Conservation (phyloP, 306 rosid genomes). For the Acacia melanoxylon region DNA sequence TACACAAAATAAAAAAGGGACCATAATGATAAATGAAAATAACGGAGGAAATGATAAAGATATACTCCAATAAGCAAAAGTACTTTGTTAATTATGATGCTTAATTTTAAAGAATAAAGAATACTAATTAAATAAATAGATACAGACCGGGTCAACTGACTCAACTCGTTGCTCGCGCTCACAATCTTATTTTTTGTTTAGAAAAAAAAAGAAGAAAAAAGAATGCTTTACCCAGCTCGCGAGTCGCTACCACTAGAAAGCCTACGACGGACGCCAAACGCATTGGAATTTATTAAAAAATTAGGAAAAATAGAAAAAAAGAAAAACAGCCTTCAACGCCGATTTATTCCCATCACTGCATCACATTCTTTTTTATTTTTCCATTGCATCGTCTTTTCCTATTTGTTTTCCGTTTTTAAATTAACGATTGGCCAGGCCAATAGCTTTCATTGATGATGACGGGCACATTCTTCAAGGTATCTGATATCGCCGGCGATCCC, state of each 20-base stretch:
- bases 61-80: background rate
- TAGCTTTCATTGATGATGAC: slow-evolving; percentile 25
- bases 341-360: slow-evolving; percentile 22
- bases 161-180: background rate
- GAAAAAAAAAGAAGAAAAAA: too few species aligned
- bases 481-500: slow-evolving; percentile 40
- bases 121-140: background rate
- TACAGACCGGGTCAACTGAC: background rate
- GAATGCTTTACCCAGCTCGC: background rate
- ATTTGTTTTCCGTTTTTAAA: background rate
- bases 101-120: background rate
- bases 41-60: background rate
- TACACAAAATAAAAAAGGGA: background rate
- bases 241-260: background rate
- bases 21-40: background rate
- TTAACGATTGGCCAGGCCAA: slow-evolving; percentile 14
- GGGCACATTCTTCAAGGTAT: slow-evolving; percentile 23
- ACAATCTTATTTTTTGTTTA: background rate
- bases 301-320: background rate
- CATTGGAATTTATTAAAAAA: background rate
- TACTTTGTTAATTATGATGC: too few species aligned
- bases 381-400: background rate
- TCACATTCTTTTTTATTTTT: slow-evolving; percentile 26
- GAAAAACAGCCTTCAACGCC: background rate
- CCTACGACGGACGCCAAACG: background rate